Evolutionary conservation across 257 asterid species (phyloP).

Genomic region (Nicotiana obtusifolia): DNA sequence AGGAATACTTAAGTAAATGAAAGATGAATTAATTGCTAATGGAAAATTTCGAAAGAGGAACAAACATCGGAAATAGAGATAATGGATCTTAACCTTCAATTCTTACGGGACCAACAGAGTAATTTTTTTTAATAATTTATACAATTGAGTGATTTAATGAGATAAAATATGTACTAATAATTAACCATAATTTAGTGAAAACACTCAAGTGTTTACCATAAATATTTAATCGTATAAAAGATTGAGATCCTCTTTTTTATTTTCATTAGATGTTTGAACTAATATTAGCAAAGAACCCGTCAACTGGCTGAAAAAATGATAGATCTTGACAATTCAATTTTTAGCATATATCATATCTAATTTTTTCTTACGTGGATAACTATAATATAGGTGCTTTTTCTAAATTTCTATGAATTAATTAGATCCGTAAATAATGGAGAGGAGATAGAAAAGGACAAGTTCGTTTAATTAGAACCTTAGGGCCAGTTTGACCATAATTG

Average conservation of each 20-base stretch:
- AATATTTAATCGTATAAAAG: too few species aligned
- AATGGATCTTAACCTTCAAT: too few species aligned
- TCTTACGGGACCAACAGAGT: too few species aligned
- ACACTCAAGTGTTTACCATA: too few species aligned
- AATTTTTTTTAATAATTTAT: too few species aligned
- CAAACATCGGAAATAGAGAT: not conserved
- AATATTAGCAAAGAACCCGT: not conserved
- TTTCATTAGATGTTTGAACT: not conserved
- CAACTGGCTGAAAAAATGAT: not conserved
- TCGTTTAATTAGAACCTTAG: too few species aligned
- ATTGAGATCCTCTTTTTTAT: too few species aligned
- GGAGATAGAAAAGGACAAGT: not conserved
- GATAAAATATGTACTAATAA: too few species aligned
- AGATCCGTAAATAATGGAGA: not conserved
- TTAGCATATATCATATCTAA: not conserved
- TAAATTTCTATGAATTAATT: not conserved
- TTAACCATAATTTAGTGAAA: too few species aligned
- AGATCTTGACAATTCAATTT: not conserved
- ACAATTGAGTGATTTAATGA: too few species aligned
- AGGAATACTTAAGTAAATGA: not conserved
- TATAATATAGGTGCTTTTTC: not conserved
- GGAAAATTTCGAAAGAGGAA: not conserved
- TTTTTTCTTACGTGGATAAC: not conserved
- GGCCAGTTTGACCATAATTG: too few species aligned
- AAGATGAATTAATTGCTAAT: not conserved